phyloP scores from a whole-genome alignment of 1,284 basidiomycete genomes.

The Austroboletus novae-zelandiae region DNA sequence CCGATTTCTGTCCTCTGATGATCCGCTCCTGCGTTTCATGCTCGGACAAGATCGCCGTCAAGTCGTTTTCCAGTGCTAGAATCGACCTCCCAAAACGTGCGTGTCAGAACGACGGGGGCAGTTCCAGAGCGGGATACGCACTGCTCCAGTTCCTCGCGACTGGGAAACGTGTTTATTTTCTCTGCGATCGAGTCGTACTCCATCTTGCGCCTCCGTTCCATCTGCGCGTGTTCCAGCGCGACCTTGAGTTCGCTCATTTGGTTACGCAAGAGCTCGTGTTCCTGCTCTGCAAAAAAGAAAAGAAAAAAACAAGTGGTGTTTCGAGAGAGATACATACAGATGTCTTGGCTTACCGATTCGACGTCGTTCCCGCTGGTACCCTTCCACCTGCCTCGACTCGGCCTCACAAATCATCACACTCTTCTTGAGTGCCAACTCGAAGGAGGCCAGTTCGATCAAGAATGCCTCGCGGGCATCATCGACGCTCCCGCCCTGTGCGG shows the following conservation, averaged over 20 bases:
- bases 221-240: conserved; percentile 72
- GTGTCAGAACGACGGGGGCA: not conserved
- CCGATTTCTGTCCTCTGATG: conserved; percentile 63
- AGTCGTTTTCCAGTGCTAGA: conserved; percentile 68
- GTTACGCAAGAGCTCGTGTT: conserved; percentile 59
- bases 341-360: conserved; percentile 54
- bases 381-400: conserved; percentile 75
- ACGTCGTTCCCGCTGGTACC: conserved; percentile 69
- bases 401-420: conserved; percentile 77
- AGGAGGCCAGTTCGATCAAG: conserved; percentile 70
- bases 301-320: not conserved
- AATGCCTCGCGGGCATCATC: conserved; percentile 78
- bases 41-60: conserved; percentile 67
- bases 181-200: conserved; percentile 81
- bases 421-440: conserved; percentile 71
- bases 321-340: too few species aligned
- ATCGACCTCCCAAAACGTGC: conserved; percentile 53
- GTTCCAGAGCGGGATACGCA: conserved; percentile 38
- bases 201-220: conserved; percentile 70
- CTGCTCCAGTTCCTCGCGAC: conserved; percentile 70
- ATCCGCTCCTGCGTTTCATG: conserved; percentile 68
- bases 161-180: conserved; percentile 75
- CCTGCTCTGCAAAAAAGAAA: conserved; percentile 49
- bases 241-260: conserved; percentile 77
- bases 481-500: conserved; percentile 36